These are phyloP conservation scores for Rubia peregrina DNA, from an alignment of 305 asterid species.

Conservation along the genomic window DNA sequence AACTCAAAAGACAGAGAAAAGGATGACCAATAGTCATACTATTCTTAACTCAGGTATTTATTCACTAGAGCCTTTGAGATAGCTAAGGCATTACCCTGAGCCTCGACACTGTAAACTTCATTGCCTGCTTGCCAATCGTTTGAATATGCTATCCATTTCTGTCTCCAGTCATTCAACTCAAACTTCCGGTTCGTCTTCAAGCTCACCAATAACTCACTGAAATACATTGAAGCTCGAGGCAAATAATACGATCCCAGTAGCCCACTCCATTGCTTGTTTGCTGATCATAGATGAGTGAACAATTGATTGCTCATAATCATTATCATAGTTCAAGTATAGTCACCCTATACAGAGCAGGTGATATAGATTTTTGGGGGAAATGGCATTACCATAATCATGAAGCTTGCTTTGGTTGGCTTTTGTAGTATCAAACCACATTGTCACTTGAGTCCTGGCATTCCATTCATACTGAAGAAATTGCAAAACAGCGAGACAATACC, in stretches of 20 bases:
- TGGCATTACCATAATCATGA: constrained; percentile 69
- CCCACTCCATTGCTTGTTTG: constrained; percentile 94
- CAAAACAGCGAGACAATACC: neutral
- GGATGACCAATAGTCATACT: neutral
- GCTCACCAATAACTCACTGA: constrained; percentile 45
- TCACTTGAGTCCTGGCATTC: constrained; percentile 95
- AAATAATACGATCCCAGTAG: constrained; percentile 61
- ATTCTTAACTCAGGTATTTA: constrained; percentile 45
- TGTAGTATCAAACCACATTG: constrained; percentile 89
- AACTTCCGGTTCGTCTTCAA: constrained; percentile 46
- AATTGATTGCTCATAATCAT: neutral
- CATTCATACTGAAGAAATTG: constrained; percentile 59
- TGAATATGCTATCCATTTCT: constrained; percentile 79
- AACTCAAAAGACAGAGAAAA: too few species aligned
- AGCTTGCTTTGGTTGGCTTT: constrained; percentile 59
- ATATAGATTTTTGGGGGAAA: neutral
- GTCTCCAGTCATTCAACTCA: constrained; percentile 67
- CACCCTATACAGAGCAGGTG: neutral
- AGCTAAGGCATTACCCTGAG: constrained; percentile 57
- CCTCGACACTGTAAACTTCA: constrained; percentile 63
- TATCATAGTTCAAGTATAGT: neutral
- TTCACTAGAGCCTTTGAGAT: constrained; percentile 47
- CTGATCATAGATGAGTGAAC: constrained; percentile 27
- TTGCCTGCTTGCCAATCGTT: constrained; percentile 68
- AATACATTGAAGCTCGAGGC: constrained; percentile 79